phyloP scores from a whole-genome alignment of 192 early-diverging fungal species.

The Coemansia sp. region DNA sequence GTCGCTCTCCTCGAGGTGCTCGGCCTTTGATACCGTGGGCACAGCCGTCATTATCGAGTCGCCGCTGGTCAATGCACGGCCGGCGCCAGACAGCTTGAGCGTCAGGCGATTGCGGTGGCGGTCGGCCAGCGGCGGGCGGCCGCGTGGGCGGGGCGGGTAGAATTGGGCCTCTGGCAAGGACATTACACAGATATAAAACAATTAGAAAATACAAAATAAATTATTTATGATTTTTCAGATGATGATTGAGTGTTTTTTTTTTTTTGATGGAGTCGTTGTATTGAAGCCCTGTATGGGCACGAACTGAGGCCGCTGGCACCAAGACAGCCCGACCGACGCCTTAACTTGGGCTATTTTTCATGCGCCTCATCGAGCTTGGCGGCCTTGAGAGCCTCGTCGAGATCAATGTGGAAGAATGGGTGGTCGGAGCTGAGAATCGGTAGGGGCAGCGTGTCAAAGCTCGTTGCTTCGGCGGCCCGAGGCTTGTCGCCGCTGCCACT shows the following conservation, averaged over 20 bases:
- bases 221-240: no score
- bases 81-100: conserved; percentile 36
- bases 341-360: no score
- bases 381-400: conserved; percentile 51
- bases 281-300: no score
- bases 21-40: background rate
- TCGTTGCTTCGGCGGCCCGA: conserved; percentile 2
- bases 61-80: background rate
- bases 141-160: conserved; percentile 40
- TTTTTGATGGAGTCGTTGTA: no score
- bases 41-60: background rate
- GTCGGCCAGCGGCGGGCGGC: conserved; percentile 45
- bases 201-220: background rate
- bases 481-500: no score
- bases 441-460: conserved; percentile 33
- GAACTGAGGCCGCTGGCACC: no score
- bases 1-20: conserved; percentile 20
- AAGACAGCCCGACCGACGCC: no score
- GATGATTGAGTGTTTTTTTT: no score
- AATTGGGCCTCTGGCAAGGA: conserved; percentile 3
- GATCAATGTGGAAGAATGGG: conserved; percentile 52
- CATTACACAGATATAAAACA: background rate
- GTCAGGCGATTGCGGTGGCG: conserved; percentile 49
- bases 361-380: conserved; percentile 23
- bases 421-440: conserved; percentile 45